Conservation (phyloP, 371 early-diverging fungal species). For the Rhizopus delemar region DNA sequence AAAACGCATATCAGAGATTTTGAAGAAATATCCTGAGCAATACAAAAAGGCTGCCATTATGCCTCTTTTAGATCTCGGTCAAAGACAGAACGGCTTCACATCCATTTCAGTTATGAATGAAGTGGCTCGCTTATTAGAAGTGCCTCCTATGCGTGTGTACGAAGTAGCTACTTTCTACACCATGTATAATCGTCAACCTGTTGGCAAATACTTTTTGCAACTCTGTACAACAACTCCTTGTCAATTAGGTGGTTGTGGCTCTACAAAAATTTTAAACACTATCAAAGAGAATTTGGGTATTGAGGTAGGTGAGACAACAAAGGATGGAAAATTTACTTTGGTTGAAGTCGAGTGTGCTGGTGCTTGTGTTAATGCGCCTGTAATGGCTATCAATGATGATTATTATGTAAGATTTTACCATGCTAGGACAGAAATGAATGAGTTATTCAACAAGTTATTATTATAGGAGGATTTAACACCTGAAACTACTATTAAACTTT, state of each 20-base stretch:
- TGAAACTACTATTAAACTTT: conserved; percentile 82
- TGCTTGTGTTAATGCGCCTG: conserved; percentile 98
- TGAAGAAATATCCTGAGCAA: conserved; percentile 94
- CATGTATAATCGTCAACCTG: conserved; percentile 98
- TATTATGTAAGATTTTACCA: conserved; percentile 73
- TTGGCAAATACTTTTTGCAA: conserved; percentile 97
- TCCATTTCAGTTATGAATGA: conserved; percentile 95
- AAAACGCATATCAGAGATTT: conserved; percentile 80
- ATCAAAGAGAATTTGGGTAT: conserved; percentile 86
- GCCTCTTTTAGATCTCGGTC: conserved; percentile 94
- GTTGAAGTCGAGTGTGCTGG: conserved; percentile 99
- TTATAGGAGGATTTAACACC: conserved; percentile 93
- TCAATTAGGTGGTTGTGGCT: conserved; percentile 86
- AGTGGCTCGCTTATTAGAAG: conserved; percentile 90
- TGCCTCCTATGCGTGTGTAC: conserved; percentile 98
- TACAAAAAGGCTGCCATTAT: conserved; percentile 97
- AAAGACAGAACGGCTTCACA: conserved; percentile 93
- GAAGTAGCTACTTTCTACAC: conserved; percentile 99
- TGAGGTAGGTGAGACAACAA: conserved; percentile 91
- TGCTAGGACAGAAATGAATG: no score
- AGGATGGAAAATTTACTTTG: conserved; percentile 92
- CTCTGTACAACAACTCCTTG: conserved; percentile 98
- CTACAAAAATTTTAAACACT: conserved; percentile 86
- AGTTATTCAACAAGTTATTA: background rate
- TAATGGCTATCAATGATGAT: conserved; percentile 96